A percentile compares a stretch with the other conserved stretches of the same genome.
phyloP scores from a whole-genome alignment of 139 green algal species.

The Tetradesmus lagerheimii region DNA sequence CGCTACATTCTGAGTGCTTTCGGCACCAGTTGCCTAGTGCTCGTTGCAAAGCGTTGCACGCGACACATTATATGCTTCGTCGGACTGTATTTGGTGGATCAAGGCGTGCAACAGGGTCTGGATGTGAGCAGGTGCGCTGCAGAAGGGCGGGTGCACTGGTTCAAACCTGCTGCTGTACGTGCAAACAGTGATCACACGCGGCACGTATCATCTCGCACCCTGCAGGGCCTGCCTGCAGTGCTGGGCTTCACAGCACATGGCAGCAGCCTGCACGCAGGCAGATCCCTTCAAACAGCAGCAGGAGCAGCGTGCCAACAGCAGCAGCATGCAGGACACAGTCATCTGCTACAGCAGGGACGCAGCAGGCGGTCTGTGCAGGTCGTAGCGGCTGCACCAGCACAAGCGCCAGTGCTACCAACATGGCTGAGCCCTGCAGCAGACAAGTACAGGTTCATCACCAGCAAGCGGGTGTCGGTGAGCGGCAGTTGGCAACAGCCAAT shows the following conservation, averaged over 20 bases:
- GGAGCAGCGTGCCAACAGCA: not conserved
- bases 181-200: not conserved
- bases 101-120: not conserved
- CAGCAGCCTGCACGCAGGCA: not conserved
- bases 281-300: not conserved
- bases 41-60: not conserved
- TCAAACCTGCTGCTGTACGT: not conserved
- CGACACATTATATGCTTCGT: not conserved
- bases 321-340: not conserved
- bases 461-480: constrained; percentile 30
- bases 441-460: constrained; percentile 43
- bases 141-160: not conserved
- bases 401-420: constrained; percentile 20
- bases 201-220: not conserved
- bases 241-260: not conserved
- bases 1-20: not conserved
- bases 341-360: not conserved
- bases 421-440: constrained; percentile 32
- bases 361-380: not conserved
- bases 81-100: not conserved
- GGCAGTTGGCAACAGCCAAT: not conserved
- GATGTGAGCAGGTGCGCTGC: not conserved
- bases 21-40: not conserved
- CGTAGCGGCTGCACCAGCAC: not conserved
- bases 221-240: not conserved